Percentiles rank a stretch among this genome's conserved stretches.
phyloP scores from a whole-genome alignment of 2,329 filamentous ascomycete genomes.

The Trichoderma polysporum region DNA sequence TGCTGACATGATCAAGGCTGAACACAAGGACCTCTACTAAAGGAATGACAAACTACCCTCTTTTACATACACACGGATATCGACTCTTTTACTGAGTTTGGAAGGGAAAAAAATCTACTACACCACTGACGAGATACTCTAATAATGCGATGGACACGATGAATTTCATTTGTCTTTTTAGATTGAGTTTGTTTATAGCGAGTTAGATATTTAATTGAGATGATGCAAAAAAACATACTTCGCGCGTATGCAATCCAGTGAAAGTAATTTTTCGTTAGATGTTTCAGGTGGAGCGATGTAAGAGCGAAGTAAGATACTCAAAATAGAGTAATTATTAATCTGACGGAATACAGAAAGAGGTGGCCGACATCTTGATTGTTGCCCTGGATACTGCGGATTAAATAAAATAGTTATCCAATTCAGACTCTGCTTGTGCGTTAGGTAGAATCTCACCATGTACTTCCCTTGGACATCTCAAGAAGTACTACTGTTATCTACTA shows the following conservation, averaged over 20 bases:
- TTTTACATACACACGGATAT: background rate
- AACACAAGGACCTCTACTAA: constrained; percentile 23
- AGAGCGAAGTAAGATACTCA: no score
- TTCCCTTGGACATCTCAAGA: no score
- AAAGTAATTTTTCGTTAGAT: background rate
- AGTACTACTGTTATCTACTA: no score
- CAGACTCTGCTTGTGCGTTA: no score
- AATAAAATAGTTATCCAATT: no score
- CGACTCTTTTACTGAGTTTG: background rate
- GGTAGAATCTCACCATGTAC: no score
- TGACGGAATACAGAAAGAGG: no score
- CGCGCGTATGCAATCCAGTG: background rate
- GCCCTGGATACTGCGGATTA: no score
- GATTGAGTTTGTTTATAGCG: background rate
- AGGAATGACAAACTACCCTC: background rate
- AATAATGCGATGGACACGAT: background rate
- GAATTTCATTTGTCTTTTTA: background rate
- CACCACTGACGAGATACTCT: background rate
- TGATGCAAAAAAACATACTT: background rate
- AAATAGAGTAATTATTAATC: background rate
- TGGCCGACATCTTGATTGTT: no score
- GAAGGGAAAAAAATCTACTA: background rate
- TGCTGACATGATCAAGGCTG: constrained; percentile 25
- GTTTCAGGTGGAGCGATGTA: no score
- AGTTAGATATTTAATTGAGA: constrained; percentile 4